phyloP scores from a whole-genome alignment of 352 stramenopile genomes.

The Phytophthora chlamydospora region DNA sequence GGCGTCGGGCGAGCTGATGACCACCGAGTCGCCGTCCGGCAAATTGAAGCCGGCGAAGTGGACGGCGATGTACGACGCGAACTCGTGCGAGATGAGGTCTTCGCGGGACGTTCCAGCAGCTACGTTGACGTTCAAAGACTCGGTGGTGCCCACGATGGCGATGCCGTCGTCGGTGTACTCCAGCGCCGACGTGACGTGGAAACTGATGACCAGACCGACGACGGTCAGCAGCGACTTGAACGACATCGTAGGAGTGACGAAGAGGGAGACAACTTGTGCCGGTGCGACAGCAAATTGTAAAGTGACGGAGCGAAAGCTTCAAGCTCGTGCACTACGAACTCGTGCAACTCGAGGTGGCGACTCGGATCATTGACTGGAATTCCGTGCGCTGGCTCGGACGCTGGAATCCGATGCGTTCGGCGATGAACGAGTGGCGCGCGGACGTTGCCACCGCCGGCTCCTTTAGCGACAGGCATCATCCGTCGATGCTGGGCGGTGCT shows the following conservation, averaged over 20 bases:
- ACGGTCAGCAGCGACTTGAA: conserved; percentile 12
- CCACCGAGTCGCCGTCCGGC: conserved; percentile 52
- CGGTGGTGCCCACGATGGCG: conserved; percentile 43
- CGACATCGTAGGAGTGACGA: conserved; percentile 18
- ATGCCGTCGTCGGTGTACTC: conserved; percentile 44
- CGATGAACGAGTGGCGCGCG: conserved; percentile 4
- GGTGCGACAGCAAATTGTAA: conserved; percentile 30
- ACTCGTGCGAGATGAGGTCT: conserved; percentile 50
- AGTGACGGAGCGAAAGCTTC: conserved; percentile 14
- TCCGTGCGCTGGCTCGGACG: conserved; percentile 9
- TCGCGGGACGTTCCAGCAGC: conserved; percentile 31
- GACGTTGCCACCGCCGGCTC: neutral
- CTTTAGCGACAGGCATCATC: neutral
- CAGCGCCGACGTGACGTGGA: conserved; percentile 13
- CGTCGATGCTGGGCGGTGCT: neutral
- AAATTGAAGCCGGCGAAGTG: conserved; percentile 63
- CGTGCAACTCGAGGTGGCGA: conserved; percentile 16
- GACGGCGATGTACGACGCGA: conserved; percentile 59
- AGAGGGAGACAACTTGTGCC: conserved; percentile 13
- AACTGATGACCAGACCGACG: conserved; percentile 13
- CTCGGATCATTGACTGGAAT: conserved; percentile 23
- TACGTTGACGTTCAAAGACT: conserved; percentile 37
- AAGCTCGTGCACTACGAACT: neutral
- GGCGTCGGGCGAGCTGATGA: conserved; percentile 45
- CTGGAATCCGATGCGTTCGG: conserved; percentile 19